Base-by-base conservation (phyloP, 306 rosid genomes). In the Pyrus betulifolia region DNA sequence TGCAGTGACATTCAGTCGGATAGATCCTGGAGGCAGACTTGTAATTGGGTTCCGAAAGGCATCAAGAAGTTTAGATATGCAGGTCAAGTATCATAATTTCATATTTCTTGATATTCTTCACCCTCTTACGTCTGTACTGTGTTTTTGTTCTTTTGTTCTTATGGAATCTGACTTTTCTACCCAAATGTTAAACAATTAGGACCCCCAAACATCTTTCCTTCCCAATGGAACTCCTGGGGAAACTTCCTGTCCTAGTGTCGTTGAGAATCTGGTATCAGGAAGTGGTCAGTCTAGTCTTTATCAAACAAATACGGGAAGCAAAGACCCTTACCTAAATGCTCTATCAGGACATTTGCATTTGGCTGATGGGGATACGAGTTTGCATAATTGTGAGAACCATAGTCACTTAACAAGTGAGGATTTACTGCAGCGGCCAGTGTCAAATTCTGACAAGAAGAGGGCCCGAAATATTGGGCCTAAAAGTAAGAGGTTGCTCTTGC, bases 1-100 rank as follows among this genome's bases (percentile, higher is more conserved):
- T 83, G 89, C 92, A 95, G 99, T 95, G 71, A 95, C 97, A 35
- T 95, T 95, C 81, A 95, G 97, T 80, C 93, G 96, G 84, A 92
- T 88, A 84, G 97, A 92, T 77, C 99, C 99, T 17, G 99, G 96
- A 70, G 90, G 89, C 33, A 89, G 88, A 85, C 95, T 95, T 86
- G 90, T 95, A 73, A 88, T 95, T 84, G 99, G 99, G 28, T 92
- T 88, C 80, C 90, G 99, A 74, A 95, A 80, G 89, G 91, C 97
- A 30, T 76, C 93, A 23, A 88, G 82, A 81, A 78, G 89, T 51
- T 40, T n/a, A 22, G 92, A 91, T 78, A 19, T 84, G 33, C 97
- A 83, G 97, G 99, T 95, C 74, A 57, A 74, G 71, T 71, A 55
- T 74, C 77, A 75, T 67, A 79, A 71, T 67, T 45, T 21, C 38